Evolutionary conservation across 805 yeast genomes (phyloP).

Genomic region (Naumovozyma dairenensis): DNA sequence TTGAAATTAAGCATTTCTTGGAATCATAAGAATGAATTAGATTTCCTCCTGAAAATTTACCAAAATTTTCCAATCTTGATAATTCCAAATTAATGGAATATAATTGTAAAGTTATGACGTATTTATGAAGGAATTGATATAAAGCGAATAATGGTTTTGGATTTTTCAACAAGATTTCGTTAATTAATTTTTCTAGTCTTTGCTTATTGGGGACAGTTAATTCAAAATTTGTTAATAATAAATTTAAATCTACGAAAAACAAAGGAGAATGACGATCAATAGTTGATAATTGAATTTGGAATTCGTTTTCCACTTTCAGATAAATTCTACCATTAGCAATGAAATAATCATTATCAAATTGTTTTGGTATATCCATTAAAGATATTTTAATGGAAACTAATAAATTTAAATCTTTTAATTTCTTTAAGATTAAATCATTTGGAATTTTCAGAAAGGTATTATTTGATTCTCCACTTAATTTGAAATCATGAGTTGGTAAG

Average conservation of each 20-base stretch:
- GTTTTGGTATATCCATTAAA: slow-evolving; percentile 51
- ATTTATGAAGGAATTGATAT: slow-evolving; percentile 27
- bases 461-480: slow-evolving; percentile 28
- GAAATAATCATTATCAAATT: slow-evolving; percentile 51
- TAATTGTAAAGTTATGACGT: slow-evolving; percentile 26
- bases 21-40: slow-evolving; percentile 27
- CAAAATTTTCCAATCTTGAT: slow-evolving; percentile 18
- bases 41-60: slow-evolving; percentile 28
- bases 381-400: slow-evolving; percentile 70
- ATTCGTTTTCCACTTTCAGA: slow-evolving; percentile 53
- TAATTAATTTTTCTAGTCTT: slow-evolving; percentile 25
- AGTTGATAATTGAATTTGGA: slow-evolving; percentile 70
- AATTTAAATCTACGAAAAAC: slow-evolving; percentile 66
- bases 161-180: slow-evolving; percentile 25
- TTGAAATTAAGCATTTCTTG: slow-evolving; percentile 23
- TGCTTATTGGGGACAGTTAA: slow-evolving; percentile 14
- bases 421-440: slow-evolving; percentile 46
- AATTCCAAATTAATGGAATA: slow-evolving; percentile 27
- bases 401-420: slow-evolving; percentile 61
- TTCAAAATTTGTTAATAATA: slow-evolving; percentile 35
- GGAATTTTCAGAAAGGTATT: slow-evolving; percentile 30
- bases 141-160: slow-evolving; percentile 21
- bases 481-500: slow-evolving; percentile 52
- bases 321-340: slow-evolving; percentile 71
- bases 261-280: slow-evolving; percentile 61